Evolutionary conservation across 1,139 yeast genomes (phyloP).

Genomic region (Nakaseomyces bracarensis): DNA sequence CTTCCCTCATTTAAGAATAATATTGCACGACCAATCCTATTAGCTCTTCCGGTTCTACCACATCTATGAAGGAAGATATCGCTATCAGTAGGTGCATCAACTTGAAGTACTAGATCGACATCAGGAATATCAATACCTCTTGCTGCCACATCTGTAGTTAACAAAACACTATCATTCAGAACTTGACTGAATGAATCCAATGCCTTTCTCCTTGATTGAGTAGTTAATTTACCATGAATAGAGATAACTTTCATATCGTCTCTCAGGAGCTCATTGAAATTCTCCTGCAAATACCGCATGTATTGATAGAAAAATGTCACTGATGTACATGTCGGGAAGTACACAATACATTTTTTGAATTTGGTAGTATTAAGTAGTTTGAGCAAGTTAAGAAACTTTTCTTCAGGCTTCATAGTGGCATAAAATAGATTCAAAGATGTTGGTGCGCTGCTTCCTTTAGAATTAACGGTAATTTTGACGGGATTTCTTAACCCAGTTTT

Average conservation of each 20-base stretch:
- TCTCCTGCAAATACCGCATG: constrained; percentile 35
- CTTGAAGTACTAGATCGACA: constrained; percentile 77
- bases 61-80: constrained; percentile 81
- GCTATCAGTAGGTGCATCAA: constrained; percentile 89
- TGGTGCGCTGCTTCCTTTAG: constrained; percentile 43
- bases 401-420: constrained; percentile 49
- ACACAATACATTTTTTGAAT: constrained; percentile 72
- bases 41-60: constrained; percentile 92
- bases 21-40: constrained; percentile 70
- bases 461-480: constrained; percentile 68
- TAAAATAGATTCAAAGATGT: constrained; percentile 56
- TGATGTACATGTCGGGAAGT: constrained; percentile 81
- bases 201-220: constrained; percentile 68
- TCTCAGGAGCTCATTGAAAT: constrained; percentile 15
- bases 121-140: constrained; percentile 91
- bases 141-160: constrained; percentile 86
- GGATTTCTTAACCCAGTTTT: constrained; percentile 86
- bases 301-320: constrained; percentile 69
- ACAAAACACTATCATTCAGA: constrained; percentile 47
- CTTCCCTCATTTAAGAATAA: constrained; percentile 62
- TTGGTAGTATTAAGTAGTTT: constrained; percentile 45
- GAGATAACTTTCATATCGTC: constrained; percentile 46
- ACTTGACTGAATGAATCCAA: constrained; percentile 47
- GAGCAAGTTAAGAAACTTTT: constrained; percentile 52
- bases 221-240: constrained; percentile 75